These are phyloP conservation scores for Alloteropsis semialata DNA, from an alignment of 176 grass and related monocot species.

Conservation along the genomic window DNA sequence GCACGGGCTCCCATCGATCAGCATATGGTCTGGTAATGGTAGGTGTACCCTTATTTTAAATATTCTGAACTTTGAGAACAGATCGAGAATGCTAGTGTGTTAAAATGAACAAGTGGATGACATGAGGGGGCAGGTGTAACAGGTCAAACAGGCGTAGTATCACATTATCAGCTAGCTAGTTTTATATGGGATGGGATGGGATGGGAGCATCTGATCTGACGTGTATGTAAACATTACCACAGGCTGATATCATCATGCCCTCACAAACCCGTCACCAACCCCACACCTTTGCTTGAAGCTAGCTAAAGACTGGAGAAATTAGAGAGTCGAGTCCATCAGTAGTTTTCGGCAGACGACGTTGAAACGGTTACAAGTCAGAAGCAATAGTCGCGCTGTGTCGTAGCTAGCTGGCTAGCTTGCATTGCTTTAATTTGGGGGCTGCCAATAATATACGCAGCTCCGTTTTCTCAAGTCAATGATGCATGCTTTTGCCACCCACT, in stretches of 20 bases:
- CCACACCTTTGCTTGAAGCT: background rate
- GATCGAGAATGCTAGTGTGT: no score
- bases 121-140: slow-evolving; percentile 17
- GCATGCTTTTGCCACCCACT: background rate
- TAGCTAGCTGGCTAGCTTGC: no score
- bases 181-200: background rate
- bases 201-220: background rate
- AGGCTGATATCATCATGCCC: slow-evolving; percentile 12
- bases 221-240: background rate
- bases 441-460: background rate
- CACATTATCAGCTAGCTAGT: slow-evolving; percentile 5
- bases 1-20: background rate
- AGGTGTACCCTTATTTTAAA: slow-evolving; percentile 12
- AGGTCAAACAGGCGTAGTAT: slow-evolving; percentile 47
- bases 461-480: background rate
- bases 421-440: background rate
- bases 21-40: background rate
- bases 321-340: background rate
- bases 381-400: no score
- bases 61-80: no score
- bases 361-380: background rate
- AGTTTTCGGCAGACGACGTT: background rate
- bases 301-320: background rate
- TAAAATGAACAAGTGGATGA: background rate
- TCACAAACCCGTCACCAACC: slow-evolving; percentile 5